Base-by-base conservation (phyloP, 1,284 basidiomycete species). In the Tranzscheliella williamsii region DNA sequence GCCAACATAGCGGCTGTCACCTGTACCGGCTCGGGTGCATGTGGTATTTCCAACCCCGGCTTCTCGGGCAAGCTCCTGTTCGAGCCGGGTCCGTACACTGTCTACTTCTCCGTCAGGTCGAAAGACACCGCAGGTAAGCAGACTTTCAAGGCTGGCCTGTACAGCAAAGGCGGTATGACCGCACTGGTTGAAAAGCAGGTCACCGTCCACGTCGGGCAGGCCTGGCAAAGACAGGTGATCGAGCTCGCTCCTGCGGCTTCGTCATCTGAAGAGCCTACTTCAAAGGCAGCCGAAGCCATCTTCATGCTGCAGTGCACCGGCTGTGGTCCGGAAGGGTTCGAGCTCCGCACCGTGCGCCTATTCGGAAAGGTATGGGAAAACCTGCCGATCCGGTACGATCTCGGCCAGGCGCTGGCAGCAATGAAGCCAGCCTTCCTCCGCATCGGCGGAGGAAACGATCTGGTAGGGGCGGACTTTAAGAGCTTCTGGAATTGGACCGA, bases 401-500 rank as follows among this genome's bases (percentile, higher is more conserved):
- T 88, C 38, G 85, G 86, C 2, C 80, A 84, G 65, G 84, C 83
- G 37, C n/a, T 86, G 36, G 80, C 81, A 11, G 82, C 83, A 26
- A 83, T 85, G 80, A 81, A 81, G 4, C 85, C 85, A 32, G 80
- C 83, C 2, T 85, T 86, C 75, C 86, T 85, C 79, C 81, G 86
- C 27, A 82, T 87, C 69, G 86, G 85, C 20, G 86, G 86, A 39
- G 81, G 81, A 13, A 84, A 84, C 53, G 84, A 83, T 55, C 66
- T 84, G 38, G 83, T 83, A 58, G 32, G 79, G 30, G 61, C 52
- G 76, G 81, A 82, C 16, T 51, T 80, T 35, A 80, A 75, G 5
- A 81, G 81, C 0, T 79, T 85, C 16, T 87, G 85, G 85, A 81
- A 83, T 69, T 87, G 86, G 86, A 84, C 85, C 54, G 80, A 81